phyloP scores from a whole-genome alignment of 176 grass and related monocot species.

The Chloris gayana region DNA sequence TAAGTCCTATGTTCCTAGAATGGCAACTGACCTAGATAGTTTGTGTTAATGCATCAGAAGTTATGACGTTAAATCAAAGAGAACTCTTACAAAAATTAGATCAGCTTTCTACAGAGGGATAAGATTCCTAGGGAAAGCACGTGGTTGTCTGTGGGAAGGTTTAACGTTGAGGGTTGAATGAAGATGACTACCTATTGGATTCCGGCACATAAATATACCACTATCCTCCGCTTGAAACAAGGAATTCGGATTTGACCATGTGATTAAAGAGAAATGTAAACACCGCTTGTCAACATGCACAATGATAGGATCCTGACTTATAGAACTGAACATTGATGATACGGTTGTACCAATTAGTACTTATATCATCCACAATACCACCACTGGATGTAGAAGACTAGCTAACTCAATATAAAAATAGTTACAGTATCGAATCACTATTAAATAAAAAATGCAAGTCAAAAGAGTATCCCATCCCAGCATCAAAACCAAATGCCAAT shows the following conservation, averaged over 20 bases:
- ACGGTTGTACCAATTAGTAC: not conserved
- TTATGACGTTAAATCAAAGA: conserved; percentile 11
- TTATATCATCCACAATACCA: conserved; percentile 1
- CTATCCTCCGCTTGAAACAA: conserved; percentile 22
- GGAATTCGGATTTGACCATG: not conserved
- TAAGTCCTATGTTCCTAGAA: conserved; percentile 23
- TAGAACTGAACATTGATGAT: conserved; percentile 1
- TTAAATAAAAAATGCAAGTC: not conserved
- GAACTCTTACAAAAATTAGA: not conserved
- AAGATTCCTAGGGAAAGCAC: not conserved
- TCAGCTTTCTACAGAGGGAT: not conserved
- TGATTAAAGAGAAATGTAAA: conserved; percentile 11
- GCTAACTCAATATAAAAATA: conserved; percentile 8
- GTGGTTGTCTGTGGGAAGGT: not conserved
- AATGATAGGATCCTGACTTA: not conserved
- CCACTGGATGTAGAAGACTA: not conserved
- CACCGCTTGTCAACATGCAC: not conserved
- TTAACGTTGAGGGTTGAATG: conserved; percentile 10
- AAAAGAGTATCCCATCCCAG: not conserved
- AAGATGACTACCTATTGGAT: not conserved
- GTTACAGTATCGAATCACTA: not conserved
- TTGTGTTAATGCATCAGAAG: conserved; percentile 14
- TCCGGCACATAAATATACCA: not conserved
- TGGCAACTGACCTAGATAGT: conserved; percentile 8
- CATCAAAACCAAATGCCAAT: not conserved